Percentiles rank a stretch among this genome's conserved stretches.
Evolutionary conservation across 1,284 basidiomycete genomes (phyloP).

Genomic region (Pulveroboletus ridleyi): DNA sequence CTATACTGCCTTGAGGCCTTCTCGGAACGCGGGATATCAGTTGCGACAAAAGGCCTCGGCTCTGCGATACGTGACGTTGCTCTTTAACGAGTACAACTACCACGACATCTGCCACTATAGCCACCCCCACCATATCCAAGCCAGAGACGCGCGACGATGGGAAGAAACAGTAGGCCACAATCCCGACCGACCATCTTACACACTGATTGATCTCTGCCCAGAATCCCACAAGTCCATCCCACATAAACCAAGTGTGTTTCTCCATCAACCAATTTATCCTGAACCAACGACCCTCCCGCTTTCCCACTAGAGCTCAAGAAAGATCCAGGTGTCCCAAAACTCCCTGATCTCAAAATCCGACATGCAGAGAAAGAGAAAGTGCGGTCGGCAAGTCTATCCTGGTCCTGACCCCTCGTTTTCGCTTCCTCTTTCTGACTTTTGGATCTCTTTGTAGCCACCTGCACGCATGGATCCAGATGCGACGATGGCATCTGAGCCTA

Average conservation of each 20-base stretch:
- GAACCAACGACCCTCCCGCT: slow-evolving; percentile 1
- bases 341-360: slow-evolving; percentile 71
- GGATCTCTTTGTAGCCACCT: slow-evolving; percentile 25
- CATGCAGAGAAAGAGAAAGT: slow-evolving; percentile 60
- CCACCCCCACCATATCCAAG: slow-evolving; percentile 1
- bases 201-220: slow-evolving; percentile 26
- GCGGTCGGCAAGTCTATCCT: slow-evolving; percentile 38
- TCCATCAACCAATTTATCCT: slow-evolving; percentile 1
- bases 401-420: no score
- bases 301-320: slow-evolving; percentile 72
- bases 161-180: slow-evolving; percentile 56
- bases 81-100: no score
- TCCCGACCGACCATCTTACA: slow-evolving; percentile 3
- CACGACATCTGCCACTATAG: no score
- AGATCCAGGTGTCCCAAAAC: slow-evolving; percentile 81
- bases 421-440: background rate
- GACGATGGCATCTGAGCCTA: slow-evolving; percentile 77
- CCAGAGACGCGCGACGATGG: slow-evolving; percentile 44
- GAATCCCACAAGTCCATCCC: slow-evolving; percentile 57
- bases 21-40: no score
- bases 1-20: no score
- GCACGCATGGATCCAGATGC: slow-evolving; percentile 55
- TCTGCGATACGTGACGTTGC: no score
- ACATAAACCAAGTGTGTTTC: slow-evolving; percentile 57
- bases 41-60: no score